These are phyloP conservation scores for Xylariaceae sp. DNA, from an alignment of 2,329 filamentous ascomycete genomes.

Conservation along the genomic window DNA sequence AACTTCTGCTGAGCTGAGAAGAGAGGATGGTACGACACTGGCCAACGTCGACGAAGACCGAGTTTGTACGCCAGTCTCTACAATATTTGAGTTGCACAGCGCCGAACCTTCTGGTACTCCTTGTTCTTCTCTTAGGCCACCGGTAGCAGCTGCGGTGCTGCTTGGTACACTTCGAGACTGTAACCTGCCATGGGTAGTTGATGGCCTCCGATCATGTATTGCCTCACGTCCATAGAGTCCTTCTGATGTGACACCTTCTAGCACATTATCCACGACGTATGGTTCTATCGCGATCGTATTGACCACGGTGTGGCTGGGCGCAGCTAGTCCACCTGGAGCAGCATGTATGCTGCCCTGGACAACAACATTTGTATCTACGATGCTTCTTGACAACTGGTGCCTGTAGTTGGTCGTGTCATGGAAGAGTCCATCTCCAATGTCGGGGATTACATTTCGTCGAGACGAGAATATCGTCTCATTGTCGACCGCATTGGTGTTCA, in stretches of 20 bases:
- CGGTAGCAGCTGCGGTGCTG: background rate
- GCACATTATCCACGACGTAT: background rate
- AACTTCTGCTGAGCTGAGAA: too few species aligned
- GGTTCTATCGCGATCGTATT: background rate
- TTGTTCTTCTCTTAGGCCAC: background rate
- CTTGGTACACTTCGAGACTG: background rate
- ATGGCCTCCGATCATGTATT: background rate
- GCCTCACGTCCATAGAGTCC: conserved; percentile 18
- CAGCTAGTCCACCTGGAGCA: background rate
- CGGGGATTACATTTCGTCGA: background rate
- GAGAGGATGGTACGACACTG: too few species aligned
- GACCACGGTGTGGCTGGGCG: background rate
- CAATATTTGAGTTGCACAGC: background rate
- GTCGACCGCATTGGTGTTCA: background rate
- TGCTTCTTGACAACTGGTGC: background rate
- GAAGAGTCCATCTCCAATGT: background rate
- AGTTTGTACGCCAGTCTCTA: background rate
- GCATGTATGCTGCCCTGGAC: background rate
- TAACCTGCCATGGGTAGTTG: background rate
- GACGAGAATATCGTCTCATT: background rate
- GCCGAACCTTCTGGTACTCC: background rate
- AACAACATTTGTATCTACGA: background rate
- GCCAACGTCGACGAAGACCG: background rate
- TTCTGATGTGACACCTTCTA: conserved; percentile 12
- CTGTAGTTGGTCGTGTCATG: background rate